Base-by-base conservation (phyloP, 148 eudicot genomes). In the Heliamphora exappendiculata region DNA sequence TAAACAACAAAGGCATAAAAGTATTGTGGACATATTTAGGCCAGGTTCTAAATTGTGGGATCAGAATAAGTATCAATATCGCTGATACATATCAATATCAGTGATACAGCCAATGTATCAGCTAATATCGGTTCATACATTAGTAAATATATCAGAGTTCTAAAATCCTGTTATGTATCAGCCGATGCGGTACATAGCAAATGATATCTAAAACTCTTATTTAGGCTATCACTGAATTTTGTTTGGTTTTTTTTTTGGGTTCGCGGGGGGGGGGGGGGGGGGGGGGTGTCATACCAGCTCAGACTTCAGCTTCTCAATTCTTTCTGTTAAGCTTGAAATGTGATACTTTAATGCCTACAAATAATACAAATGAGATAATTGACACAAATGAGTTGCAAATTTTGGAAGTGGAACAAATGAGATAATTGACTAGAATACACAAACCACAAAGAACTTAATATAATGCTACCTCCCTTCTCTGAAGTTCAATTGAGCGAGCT, bases 401-500 rank as follows among this genome's bases (percentile, higher is more conserved):
- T 34, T 24, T 1, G 20, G 11, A 64, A 74, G 70, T 44, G 8
- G 20, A 51, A 37, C 16, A 36, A 54, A 1, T 17, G 24, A 16
- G 41, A 50, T 49, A 58, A 7, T 10, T 1, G 22, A 41, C 26
- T 9, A 13, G 62, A 34, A 68, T 28, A 26, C 22, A 20, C 13
- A 41, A 72, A 44, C 9, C 34, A 39, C 19, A 16, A 49, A 7
- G 9, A 29, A 37, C 29, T 29, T 1, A 37, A 74, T 79, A 80
- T 65, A 29, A 63, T 75, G 51, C 55, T 78, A 91, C 98, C 98
- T 93, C 97, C 13, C 94, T 91, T 58, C 98, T 83, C 84, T 93
- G 98, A 76, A 93, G 90, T 80, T 96, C 99, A 66, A 96, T 85
- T 67, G 97, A 91, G 29, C 93, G 91, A 73, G 99, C 94, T 78